phyloP scores from a whole-genome alignment of 1,139 yeast genomes.

The Chernovozyma sophiae-reginae region DNA sequence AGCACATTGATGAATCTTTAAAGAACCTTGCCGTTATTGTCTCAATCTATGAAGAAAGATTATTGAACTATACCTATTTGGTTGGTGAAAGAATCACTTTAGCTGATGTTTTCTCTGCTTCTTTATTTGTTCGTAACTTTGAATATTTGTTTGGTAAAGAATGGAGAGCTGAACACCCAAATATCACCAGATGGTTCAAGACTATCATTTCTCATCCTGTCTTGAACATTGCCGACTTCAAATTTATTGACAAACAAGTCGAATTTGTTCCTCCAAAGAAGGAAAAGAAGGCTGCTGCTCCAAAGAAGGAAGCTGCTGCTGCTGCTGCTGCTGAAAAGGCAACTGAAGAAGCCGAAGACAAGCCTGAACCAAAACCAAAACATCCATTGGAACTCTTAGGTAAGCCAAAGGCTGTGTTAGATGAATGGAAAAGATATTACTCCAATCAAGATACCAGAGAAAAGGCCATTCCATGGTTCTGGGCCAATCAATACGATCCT shows the following conservation, averaged over 20 bases:
- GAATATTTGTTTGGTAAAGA: slow-evolving; percentile 57
- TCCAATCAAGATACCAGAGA: slow-evolving; percentile 97
- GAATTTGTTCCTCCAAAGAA: slow-evolving; percentile 76
- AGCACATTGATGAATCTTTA: slow-evolving; percentile 55
- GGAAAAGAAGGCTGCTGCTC: slow-evolving; percentile 43
- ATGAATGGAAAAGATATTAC: slow-evolving; percentile 96
- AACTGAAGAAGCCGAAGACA: slow-evolving; percentile 39
- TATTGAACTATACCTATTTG: slow-evolving; percentile 75
- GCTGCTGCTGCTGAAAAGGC: slow-evolving; percentile 32
- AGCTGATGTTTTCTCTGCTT: slow-evolving; percentile 75
- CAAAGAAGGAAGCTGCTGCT: slow-evolving; percentile 18
- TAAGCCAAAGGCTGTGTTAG: slow-evolving; percentile 66
- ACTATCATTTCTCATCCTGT: slow-evolving; percentile 60
- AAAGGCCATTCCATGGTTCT: slow-evolving; percentile 95
- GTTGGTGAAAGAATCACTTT: slow-evolving; percentile 86
- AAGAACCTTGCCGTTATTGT: slow-evolving; percentile 37
- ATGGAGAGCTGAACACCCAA: slow-evolving; percentile 76
- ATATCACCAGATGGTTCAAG: slow-evolving; percentile 79
- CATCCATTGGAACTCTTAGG: slow-evolving; percentile 91
- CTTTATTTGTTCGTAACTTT: slow-evolving; percentile 62
- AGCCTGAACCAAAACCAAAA: slow-evolving; percentile 63
- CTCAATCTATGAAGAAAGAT: slow-evolving; percentile 56
- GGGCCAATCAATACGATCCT: slow-evolving; percentile 85
- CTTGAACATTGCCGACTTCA: slow-evolving; percentile 45
- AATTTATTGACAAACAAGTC: slow-evolving; percentile 62